Conservation (phyloP, 2,329 filamentous ascomycete genomes). For the Acrocalymma vagum region DNA sequence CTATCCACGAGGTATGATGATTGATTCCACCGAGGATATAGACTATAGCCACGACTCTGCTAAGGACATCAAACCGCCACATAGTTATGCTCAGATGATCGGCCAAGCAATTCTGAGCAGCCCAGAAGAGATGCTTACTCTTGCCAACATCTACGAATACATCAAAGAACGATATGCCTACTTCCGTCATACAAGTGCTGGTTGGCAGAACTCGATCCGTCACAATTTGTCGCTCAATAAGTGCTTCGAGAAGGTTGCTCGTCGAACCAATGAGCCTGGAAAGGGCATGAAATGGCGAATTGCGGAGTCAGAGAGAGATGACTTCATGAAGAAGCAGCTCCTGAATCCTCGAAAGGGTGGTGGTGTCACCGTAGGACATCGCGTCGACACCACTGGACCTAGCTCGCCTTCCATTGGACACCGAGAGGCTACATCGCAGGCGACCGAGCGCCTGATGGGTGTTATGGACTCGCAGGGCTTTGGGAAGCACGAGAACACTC, state of each 20-base stretch:
- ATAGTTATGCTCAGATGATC: conserved; percentile 96
- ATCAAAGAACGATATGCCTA: conserved; percentile 93
- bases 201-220: conserved; percentile 99
- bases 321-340: conserved; percentile 78
- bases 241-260: conserved; percentile 90
- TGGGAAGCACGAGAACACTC: conserved; percentile 27
- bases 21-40: conserved; percentile 65
- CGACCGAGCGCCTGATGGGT: conserved; percentile 57
- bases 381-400: conserved; percentile 70
- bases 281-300: conserved; percentile 99
- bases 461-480: conserved; percentile 36
- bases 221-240: conserved; percentile 97
- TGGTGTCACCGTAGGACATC: conserved; percentile 33
- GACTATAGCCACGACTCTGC: conserved; percentile 85
- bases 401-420: conserved; percentile 66
- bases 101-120: conserved; percentile 93
- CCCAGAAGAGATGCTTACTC: conserved; percentile 84
- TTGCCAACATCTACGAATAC: conserved; percentile 92
- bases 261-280: conserved; percentile 91
- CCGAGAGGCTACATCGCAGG: conserved; percentile 56
- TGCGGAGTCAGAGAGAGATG: conserved; percentile 81
- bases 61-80: conserved; percentile 92
- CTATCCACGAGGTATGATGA: conserved; percentile 60
- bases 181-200: conserved; percentile 83
- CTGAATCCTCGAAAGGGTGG: conserved; percentile 52